phyloP scores from a whole-genome alignment of 2,329 filamentous ascomycete genomes.

The Westerdykella ornata region DNA sequence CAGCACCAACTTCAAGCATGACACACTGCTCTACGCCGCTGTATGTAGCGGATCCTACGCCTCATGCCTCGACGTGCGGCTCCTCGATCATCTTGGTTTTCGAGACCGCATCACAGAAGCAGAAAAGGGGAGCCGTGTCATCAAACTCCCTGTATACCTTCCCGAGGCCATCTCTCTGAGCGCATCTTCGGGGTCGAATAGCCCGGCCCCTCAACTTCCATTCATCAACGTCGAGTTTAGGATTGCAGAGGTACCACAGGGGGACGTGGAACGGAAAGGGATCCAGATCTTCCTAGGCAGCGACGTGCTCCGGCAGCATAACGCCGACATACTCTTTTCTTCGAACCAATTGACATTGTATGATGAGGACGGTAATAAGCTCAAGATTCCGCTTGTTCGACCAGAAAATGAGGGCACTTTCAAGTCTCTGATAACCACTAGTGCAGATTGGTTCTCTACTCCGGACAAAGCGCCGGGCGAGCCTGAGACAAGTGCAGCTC shows the following conservation, averaged over 20 bases:
- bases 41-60: constrained; percentile 87
- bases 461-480: neutral
- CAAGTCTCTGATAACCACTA: constrained; percentile 64
- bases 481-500: neutral
- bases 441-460: constrained; percentile 11
- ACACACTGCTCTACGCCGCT: constrained; percentile 81
- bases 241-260: constrained; percentile 54
- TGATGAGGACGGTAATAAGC: constrained; percentile 76
- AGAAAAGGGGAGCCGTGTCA: constrained; percentile 58
- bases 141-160: constrained; percentile 78
- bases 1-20: constrained; percentile 81
- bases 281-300: constrained; percentile 88
- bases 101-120: constrained; percentile 59
- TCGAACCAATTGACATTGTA: constrained; percentile 84
- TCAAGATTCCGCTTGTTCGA: constrained; percentile 85
- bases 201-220: constrained; percentile 71
- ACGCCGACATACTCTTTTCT: constrained; percentile 85
- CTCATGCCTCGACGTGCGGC: constrained; percentile 69
- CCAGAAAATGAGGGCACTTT: constrained; percentile 81
- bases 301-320: constrained; percentile 77
- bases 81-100: constrained; percentile 69
- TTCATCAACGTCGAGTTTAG: constrained; percentile 74
- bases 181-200: constrained; percentile 63
- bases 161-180: constrained; percentile 82
- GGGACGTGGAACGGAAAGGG: constrained; percentile 49